Base-by-base conservation (phyloP, 148 eudicot species). In the Hydrangea macrophylla region DNA sequence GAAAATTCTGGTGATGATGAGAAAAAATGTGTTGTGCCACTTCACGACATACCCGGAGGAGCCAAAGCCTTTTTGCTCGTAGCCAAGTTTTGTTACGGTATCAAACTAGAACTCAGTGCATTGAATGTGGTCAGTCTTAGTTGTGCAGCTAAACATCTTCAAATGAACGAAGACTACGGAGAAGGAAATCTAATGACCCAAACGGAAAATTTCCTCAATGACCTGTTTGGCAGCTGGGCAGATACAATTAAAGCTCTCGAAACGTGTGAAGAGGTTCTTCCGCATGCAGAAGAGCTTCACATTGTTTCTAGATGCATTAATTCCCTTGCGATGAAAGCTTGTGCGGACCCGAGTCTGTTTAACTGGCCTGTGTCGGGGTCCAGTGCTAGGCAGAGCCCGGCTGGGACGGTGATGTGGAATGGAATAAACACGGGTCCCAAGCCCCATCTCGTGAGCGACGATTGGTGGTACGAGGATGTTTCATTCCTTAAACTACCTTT, bases 401-500 rank as follows among this genome's bases (percentile, higher is more conserved):
- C 48, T 2, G 72, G 65, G 27, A 67, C 64, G 0, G 45, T 68
- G 4, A 30, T 74, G 26, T 81, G 84, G 84, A 77, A 81, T 45
- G 80, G 80, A 17, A 73, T 80, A 36, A 78, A 68, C 31, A 71
- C 84, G 24, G 35, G 68, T 40, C 40, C 69, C 1, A 71, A 59
- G 42, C 60, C 76, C 61, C 73, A 53, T 6, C 64, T 50, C 7
- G 18, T 56, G 24, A 60, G 53, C 31, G 71, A 75, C 25, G 80
- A 80, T 72, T 83, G 86, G 86, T 83, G 86, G 86, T 75, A 77
- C 27, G 79, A 77, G 17, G 86, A 80, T 61, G 78, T 75, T 25
- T 80, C 84, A 11, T 31, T 57, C 58, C 81, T 83, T 32, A 68
- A 70, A 12, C 69, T 74, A 28, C 80, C 79, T 11, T 53, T 83